A percentile compares a stretch with the other conserved stretches of the same genome.
Evolutionary conservation across 2,329 filamentous ascomycete species (phyloP).

Genomic region (Colletotrichum acutatum): DNA sequence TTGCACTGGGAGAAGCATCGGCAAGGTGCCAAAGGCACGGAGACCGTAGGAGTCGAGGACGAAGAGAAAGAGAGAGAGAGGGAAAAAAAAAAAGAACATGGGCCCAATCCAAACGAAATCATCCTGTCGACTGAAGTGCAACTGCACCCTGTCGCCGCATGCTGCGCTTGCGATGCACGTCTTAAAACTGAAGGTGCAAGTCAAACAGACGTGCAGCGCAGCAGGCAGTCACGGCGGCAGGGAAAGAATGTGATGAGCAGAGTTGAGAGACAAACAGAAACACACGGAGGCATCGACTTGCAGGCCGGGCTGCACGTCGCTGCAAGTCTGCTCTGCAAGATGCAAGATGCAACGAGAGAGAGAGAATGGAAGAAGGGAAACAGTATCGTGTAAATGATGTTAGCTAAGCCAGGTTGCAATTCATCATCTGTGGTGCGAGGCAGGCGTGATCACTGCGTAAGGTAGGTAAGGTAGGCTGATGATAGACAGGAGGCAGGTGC

Average conservation of each 20-base stretch:
- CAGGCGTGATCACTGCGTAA: neutral
- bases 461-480: neutral
- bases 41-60: neutral
- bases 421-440: neutral
- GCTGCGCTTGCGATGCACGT: constrained; percentile 30
- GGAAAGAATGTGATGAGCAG: constrained; percentile 21
- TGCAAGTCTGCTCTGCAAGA: neutral
- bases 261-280: constrained; percentile 24
- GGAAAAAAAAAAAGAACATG: neutral
- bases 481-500: neutral
- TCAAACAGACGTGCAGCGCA: constrained; percentile 32
- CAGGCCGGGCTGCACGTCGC: neutral
- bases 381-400: neutral
- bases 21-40: neutral
- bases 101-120: constrained; percentile 19
- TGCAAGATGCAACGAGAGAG: neutral
- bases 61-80: neutral
- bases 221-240: neutral
- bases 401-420: neutral
- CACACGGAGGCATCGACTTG: constrained; percentile 2
- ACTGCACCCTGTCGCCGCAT: constrained; percentile 26
- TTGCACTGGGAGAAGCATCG: neutral
- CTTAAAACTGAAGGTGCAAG: constrained; percentile 27
- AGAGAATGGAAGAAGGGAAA: constrained; percentile 3
- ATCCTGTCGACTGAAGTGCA: neutral